Conservation (phyloP, 257 asterid species). For the Asclepias syriaca region DNA sequence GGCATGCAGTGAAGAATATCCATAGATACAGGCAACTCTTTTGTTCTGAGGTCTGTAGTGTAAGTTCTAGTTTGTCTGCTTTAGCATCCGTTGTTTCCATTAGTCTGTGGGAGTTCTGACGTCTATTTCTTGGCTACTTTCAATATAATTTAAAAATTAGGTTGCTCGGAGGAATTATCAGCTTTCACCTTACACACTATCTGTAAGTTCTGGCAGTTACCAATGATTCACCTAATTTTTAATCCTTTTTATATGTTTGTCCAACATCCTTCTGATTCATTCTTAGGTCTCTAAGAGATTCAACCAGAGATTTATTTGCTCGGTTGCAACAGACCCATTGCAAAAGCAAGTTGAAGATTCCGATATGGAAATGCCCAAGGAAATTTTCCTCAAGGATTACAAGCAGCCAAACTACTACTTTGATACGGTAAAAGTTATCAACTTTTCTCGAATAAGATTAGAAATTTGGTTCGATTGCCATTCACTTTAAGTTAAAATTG, state of each 20-base stretch:
- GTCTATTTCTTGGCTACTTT: slow-evolving; percentile 6
- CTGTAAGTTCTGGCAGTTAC: slow-evolving; percentile 39
- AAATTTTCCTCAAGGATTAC: slow-evolving; percentile 89
- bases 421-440: slow-evolving; percentile 46
- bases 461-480: background rate
- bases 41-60: slow-evolving; percentile 47
- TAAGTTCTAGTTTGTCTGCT: background rate
- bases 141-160: slow-evolving; percentile 30
- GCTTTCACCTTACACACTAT: slow-evolving; percentile 29
- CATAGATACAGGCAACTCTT: slow-evolving; percentile 30
- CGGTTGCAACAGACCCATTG: slow-evolving; percentile 68
- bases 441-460: background rate
- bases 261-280: slow-evolving; percentile 9
- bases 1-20: slow-evolving; percentile 37
- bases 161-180: slow-evolving; percentile 39
- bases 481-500: slow-evolving; percentile 14
- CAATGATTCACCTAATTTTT: background rate
- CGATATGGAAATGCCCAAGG: slow-evolving; percentile 77
- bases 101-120: slow-evolving; percentile 4
- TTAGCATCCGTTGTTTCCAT: background rate
- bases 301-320: slow-evolving; percentile 57
- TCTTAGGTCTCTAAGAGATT: slow-evolving; percentile 35
- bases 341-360: slow-evolving; percentile 63
- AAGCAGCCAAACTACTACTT: slow-evolving; percentile 84
- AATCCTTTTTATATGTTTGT: background rate